Base-by-base conservation (phyloP, 371 early-diverging fungal species). In the Mucor plumbeus region DNA sequence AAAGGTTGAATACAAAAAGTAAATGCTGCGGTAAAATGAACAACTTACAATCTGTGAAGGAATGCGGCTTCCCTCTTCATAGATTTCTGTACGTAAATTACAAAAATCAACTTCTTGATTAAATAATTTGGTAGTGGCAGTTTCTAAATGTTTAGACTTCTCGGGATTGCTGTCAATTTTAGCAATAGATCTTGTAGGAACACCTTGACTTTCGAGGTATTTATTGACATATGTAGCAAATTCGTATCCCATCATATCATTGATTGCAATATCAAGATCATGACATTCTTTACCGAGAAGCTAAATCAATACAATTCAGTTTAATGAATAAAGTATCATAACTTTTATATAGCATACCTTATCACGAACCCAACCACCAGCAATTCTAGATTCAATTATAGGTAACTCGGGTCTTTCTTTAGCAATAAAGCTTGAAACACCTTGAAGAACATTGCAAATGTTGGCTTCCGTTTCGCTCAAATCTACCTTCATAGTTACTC, bases 291-390 rank as follows among this genome's bases (percentile, higher is more conserved):
- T 85, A 0, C 96, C 96, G 21, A 99, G 87, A 14, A 99, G 82
- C 94, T 96, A 41, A 11, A 36, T 10, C 13, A 3, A 4, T 4
- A 36, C 5, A 19, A 33, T 21, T 0, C 7, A 10, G 21, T 50
- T 26, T 4, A 21, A 19, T 8, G 19, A 9, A 26, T 5, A 35
- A 14, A 35, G 17, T 19, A 31, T 41, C 36, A 35, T 19, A 26
- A 26, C 31, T 36, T 44, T 31, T 15, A 7, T 47, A 48, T 3
- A 21, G 3, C 4, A 40, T 81, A 92, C 93, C 88, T 99, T 99
- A 79, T 99, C 99, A 48, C 99, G 88, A 54, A 99, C 99, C 99
- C 99, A 99, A 9, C 99, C 99, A 64, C 99, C 99, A 31, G 97
- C 98, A 59, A 98, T 91, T n/a, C 99, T 84, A 56, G 95, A 85